Evolutionary conservation across 2,329 filamentous ascomycete species (phyloP), one percentile per base, ranked within the genome.

Genomic region (Teratosphaeria gauchensis): DNA sequence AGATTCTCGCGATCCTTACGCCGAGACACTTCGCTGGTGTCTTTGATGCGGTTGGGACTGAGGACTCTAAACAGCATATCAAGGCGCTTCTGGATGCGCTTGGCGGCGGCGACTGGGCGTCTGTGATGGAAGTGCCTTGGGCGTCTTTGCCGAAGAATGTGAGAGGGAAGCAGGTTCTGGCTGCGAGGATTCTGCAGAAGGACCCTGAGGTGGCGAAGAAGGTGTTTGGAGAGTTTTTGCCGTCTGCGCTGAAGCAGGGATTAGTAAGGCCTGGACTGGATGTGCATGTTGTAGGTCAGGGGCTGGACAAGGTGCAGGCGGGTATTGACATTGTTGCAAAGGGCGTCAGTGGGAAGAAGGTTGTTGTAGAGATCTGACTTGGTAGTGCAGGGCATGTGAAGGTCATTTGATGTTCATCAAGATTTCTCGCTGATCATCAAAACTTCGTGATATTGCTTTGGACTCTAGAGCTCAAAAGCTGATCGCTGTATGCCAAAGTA

Each of bases 1-100:
- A 77, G 55, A 72, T 77, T 46, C 64, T 77, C 21, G 60, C 62
- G 9, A 74, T 75, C 24, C 67, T 78, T 56, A 65, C 75, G 58
- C 9, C 56, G 51, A n/a, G 74, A 72, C 4, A 76, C 11, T 77
- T 76, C 55, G 66, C 33, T 61, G 77, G 77, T 30, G 67, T 75
- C 16, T 77, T 72, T 59, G 77, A 78, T 59, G 63, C 69, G 32
- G 68, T 71, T 56, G 64, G 51, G 12, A 53, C 69, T 5, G 58
- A 53, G n/a, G 56, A 54, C 14, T 64, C 64, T 1, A 56, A 58
- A 0, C 16, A 2, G 8, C 64, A 60, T 61, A 63, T 66, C 52
- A 54, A 63, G 59, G 62, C 60, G 28, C 28, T 69, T 11, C 60
- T 66, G 3, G 66, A 71, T 59, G 66, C 71, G 63, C 58, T 68